phyloP scores from a whole-genome alignment of 2,329 filamentous ascomycete genomes.

The Phaeosphaeriaceae sp. region DNA sequence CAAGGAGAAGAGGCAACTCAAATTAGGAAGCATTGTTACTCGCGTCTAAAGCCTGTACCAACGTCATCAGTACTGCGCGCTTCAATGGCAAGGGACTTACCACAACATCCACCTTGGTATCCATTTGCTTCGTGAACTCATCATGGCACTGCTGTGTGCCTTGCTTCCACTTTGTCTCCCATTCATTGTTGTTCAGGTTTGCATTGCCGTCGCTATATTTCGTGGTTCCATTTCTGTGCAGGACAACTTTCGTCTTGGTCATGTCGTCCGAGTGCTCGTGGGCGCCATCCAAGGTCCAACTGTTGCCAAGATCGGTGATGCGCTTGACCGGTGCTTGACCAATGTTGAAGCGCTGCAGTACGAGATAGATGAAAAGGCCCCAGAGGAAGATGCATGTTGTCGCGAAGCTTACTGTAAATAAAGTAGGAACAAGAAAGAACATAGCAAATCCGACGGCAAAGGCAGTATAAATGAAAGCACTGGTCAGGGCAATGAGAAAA shows the following conservation, averaged over 20 bases:
- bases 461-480: constrained; percentile 66
- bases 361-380: constrained; percentile 65
- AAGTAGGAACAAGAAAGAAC: constrained; percentile 70
- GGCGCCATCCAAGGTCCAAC: constrained; percentile 14
- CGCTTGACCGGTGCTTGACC: constrained; percentile 27
- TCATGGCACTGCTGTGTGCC: constrained; percentile 8
- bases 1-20: background rate
- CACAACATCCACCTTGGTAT: constrained; percentile 2
- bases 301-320: constrained; percentile 26
- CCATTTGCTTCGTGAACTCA: background rate
- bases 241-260: background rate
- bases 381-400: constrained; percentile 68
- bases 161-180: constrained; percentile 22
- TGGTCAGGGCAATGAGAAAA: constrained; percentile 59
- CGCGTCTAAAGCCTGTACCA: background rate
- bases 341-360: constrained; percentile 43
- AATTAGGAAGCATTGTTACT: background rate
- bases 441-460: constrained; percentile 73
- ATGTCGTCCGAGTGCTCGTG: background rate
- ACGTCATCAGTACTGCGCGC: background rate
- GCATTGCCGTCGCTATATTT: constrained; percentile 6
- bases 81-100: background rate
- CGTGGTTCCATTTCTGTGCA: constrained; percentile 2
- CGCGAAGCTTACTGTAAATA: constrained; percentile 69
- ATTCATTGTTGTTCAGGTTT: constrained; percentile 13